Evolutionary conservation across 2,329 filamentous ascomycete species (phyloP), one percentile per base, ranked within the genome.

Genomic region (Drechslerella coelobrocha): DNA sequence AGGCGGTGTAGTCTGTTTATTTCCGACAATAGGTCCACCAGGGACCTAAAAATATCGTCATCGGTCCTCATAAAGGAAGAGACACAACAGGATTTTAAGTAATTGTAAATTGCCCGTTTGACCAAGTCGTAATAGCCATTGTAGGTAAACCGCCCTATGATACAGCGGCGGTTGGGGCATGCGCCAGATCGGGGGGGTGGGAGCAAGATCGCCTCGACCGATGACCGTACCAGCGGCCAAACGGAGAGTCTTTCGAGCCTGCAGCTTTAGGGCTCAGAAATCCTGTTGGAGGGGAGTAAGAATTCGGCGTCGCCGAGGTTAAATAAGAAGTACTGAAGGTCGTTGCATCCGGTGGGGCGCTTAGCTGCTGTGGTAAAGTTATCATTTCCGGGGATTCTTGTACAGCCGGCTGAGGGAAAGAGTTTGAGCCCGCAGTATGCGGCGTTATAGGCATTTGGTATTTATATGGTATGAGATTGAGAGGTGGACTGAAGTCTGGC

Each of bases 381-480:
- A 71, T 55, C 37, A 71, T 63, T 19, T 71, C 66, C 17, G 66
- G 51, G 57, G 75, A 65, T 65, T 74, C 54, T 68, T 74, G 61
- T 66, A 75, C 51, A 56, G 69, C 53, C 71, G 72, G 27, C 52
- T 73, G 27, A 48, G 74, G 29, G 41, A 75, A 76, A 17, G 68
- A 73, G 47, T 69, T 68, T 54, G 75, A 68, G 23, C 73, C 72
- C 8, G 73, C 74, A 9, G 75, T 74, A 51, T 76, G 75, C 24
- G 75, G 74, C 26, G 75, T 76, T 71, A 75, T 74, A n/a, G 75
- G 74, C 66, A 74, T 73, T 52, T 76, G 75, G 52, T 76, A 76
- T 51, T 76, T 76, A 72, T 75, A 75, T 17, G 74, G 74, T 21
- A 74, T 68, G 52, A 76, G 72, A 14, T 74, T 73, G 47, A 76